Evolutionary conservation across 345 rosid species (phyloP), one percentile per base, ranked within the genome.

Genomic region (Boechera retrofracta): DNA sequence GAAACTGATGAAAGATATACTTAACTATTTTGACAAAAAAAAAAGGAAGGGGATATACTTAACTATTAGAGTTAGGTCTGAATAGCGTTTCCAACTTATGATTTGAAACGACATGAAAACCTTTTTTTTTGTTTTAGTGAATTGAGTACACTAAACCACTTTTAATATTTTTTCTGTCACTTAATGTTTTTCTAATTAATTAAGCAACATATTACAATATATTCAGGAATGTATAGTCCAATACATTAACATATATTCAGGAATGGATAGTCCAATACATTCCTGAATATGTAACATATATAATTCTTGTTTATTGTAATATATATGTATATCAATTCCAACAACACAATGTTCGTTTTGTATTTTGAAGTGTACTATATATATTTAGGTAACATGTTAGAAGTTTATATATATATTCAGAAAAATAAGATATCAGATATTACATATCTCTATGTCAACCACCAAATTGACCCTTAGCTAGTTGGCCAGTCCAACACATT

Each of bases 51-150:
- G 13, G 42, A 77, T 71, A 77, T 62, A 33, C 67, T 77, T 72
- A 77, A 77, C 72, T 69, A 62, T 71, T 77, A 38, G 51, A 35
- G 31, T 77, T 76, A 69, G 79, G 79, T 76, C 62, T 39, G 28
- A 59, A 67, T 59, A 60, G 79, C 41, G 11, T 68, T 59, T 39
- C 68, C 68, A 60, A 58, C 69, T 51, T 38, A 59, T 51, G 52
- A 47, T 53, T 66, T 47, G 28, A 67, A 75, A 58, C 73, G 48
- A 67, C 68, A 67, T 48, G 59, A 65, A 54, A 45, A 15, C 10
- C 38, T 18, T 26, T 24, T 7, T 61, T 39, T 63, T 51, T 51
- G 0, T 53, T 16, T 36, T 28, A 29, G 4, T 62, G 48, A 42
- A 55, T 15, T n/a, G 28, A 64, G 56, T 13, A 49, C 28, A 47